Evolutionary conservation across 2,329 filamentous ascomycete genomes (phyloP).

Genomic region (Colletotrichum sp.): DNA sequence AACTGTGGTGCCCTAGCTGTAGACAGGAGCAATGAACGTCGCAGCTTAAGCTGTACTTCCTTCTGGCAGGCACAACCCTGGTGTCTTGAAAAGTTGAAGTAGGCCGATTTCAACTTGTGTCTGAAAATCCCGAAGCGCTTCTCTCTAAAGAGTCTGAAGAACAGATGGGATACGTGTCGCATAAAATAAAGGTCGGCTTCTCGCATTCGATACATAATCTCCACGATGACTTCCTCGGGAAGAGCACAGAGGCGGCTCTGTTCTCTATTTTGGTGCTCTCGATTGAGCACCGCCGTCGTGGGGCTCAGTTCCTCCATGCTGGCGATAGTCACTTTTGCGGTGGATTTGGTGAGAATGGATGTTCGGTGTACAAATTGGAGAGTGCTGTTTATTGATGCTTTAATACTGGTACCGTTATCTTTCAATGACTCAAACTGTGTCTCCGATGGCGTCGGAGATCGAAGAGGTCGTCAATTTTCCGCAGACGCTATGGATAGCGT

Average conservation of each 20-base stretch:
- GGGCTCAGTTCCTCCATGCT: not conserved
- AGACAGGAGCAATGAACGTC: accelerated
- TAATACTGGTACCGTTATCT: not conserved
- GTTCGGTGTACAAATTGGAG: not conserved
- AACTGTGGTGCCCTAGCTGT: not conserved
- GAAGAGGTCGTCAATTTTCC: no score
- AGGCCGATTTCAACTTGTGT: no score
- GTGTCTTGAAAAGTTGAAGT: not conserved
- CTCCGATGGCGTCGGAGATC: not conserved
- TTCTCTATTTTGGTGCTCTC: not conserved
- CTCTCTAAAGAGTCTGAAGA: not conserved
- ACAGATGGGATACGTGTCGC: not conserved
- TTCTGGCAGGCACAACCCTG: not conserved
- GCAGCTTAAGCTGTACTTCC: not conserved
- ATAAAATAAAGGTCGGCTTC: not conserved
- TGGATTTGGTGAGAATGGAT: not conserved
- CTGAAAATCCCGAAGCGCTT: not conserved
- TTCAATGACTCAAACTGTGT: not conserved
- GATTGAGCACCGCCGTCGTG: not conserved
- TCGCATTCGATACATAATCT: not conserved
- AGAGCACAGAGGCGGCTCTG: not conserved
- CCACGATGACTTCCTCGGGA: not conserved
- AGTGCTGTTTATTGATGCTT: not conserved
- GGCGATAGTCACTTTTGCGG: accelerated
- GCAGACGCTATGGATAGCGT: no score